Evolutionary conservation across 192 early-diverging fungal species (phyloP), one percentile per base, ranked within the genome.

Genomic region (Kappamyces sp.): DNA sequence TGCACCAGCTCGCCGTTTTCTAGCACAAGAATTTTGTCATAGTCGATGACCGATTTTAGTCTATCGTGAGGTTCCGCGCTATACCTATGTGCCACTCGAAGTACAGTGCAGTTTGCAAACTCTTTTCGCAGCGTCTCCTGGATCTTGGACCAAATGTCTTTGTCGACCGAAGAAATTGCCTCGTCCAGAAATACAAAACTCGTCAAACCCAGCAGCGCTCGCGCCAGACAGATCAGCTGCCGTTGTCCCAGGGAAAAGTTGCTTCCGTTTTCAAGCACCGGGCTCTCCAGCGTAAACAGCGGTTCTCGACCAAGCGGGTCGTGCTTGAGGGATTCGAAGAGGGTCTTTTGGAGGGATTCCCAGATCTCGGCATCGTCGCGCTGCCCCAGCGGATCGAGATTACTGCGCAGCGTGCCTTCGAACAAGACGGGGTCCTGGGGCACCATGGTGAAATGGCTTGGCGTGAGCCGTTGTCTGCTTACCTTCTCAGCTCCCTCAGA

Each of bases 71-170:
- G 90, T 86, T 43, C 84, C 85, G 35, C 47, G 88, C 23, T 23
- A 23, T 23, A 23, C 53, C 90, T 79, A 58, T 94, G 92, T 6
- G 91, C 92, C 70, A 94, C 88, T 41, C 86, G 89, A 15, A 94
- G 57, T 42, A 92, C 66, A 2, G 90, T 85, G 5, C 84, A 78
- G 48, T 84, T 61, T 32, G 67, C 66, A 68, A 92, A 90, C 55
- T 79, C 75, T 40, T 77, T 75, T 39, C 87, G 83, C 48, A 94
- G 90, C 0, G 88, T 87, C 37, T 71, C 61, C 65, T 93, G 91
- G 64, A 93, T 93, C 41, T 74, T 74, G 6, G 70, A 40, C 43
- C 78, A 74, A 0, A 77, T 79, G 49, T 73, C 74, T 41, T 62
- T 46, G 63, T 88, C 85, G 6, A 87, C 78, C 12, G 74, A 67